These are phyloP conservation scores for Ophiostoma sp. DNA, from an alignment of 2,329 filamentous ascomycete species.

Conservation along the genomic window DNA sequence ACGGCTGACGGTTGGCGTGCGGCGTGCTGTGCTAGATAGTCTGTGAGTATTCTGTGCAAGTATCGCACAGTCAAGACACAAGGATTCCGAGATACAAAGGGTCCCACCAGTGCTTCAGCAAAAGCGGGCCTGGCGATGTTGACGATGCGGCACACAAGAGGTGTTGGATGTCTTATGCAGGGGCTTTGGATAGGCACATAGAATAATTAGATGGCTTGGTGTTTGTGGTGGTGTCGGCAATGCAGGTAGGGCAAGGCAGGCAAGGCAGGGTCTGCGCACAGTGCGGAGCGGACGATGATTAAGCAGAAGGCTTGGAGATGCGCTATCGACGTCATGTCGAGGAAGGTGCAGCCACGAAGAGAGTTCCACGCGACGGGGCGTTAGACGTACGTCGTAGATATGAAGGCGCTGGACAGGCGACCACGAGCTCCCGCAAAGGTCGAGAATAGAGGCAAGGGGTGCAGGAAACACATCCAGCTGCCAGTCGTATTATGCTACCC, in stretches of 20 bases:
- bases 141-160: background rate
- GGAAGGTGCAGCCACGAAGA: background rate
- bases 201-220: no score
- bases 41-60: background rate
- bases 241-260: background rate
- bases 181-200: background rate
- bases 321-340: constrained; percentile 2
- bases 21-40: background rate
- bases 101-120: constrained; percentile 8
- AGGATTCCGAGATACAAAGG: background rate
- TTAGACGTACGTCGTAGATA: background rate
- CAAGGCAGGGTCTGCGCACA: background rate
- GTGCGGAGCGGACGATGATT: background rate
- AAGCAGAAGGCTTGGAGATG: background rate
- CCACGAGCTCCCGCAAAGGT: background rate
- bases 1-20: background rate
- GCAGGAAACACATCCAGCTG: background rate
- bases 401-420: background rate
- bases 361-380: background rate
- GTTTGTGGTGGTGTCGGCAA: background rate
- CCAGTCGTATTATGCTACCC: background rate
- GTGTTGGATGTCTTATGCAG: constrained; percentile 5
- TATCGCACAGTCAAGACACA: constrained; percentile 1
- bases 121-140: constrained; percentile 1
- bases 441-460: no score